phyloP scores from a whole-genome alignment of 192 early-diverging fungal genomes.

The Geranomyces variabilis region DNA sequence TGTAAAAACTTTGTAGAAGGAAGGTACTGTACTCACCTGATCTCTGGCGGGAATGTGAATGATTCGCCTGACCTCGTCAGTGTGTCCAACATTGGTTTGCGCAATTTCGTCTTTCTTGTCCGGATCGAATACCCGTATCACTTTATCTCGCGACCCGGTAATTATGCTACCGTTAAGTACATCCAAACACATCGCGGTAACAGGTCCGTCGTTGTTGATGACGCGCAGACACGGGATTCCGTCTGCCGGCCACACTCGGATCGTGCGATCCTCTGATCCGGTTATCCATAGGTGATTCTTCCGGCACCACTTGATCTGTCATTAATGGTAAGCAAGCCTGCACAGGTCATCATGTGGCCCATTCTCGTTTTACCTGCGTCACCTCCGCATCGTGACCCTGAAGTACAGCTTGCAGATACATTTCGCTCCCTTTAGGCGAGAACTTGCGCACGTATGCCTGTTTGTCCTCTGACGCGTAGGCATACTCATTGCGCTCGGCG shows the following conservation, averaged over 20 bases:
- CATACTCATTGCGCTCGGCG: conserved; percentile 58
- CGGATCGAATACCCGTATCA: conserved; percentile 60
- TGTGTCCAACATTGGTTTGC: conserved; percentile 64
- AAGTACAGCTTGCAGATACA: conserved; percentile 55
- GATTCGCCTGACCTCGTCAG: conserved; percentile 55
- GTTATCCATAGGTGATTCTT: conserved; percentile 56
- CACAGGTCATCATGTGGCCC: not conserved
- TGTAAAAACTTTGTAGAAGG: not conserved
- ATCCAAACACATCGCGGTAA: conserved; percentile 61
- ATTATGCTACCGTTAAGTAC: conserved; percentile 56
- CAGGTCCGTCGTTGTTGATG: conserved; percentile 62
- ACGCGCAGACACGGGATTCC: conserved; percentile 56
- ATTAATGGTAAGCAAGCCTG: not conserved
- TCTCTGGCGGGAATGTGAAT: conserved; percentile 60
- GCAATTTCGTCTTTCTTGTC: conserved; percentile 59
- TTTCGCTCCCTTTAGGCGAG: conserved; percentile 55
- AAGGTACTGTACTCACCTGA: conserved; percentile 39
- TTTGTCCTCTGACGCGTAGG: conserved; percentile 57
- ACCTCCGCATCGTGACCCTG: conserved; percentile 69
- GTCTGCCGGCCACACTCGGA: conserved; percentile 57
- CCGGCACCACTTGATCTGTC: conserved; percentile 56
- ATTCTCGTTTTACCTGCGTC: conserved; percentile 44
- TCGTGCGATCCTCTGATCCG: conserved; percentile 64
- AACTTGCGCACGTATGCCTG: conserved; percentile 57
- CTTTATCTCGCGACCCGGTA: conserved; percentile 57